Evolutionary conservation across 2,329 filamentous ascomycete species (phyloP), one percentile per base, ranked within the genome.

Genomic region (Penicillium hesseltinei): DNA sequence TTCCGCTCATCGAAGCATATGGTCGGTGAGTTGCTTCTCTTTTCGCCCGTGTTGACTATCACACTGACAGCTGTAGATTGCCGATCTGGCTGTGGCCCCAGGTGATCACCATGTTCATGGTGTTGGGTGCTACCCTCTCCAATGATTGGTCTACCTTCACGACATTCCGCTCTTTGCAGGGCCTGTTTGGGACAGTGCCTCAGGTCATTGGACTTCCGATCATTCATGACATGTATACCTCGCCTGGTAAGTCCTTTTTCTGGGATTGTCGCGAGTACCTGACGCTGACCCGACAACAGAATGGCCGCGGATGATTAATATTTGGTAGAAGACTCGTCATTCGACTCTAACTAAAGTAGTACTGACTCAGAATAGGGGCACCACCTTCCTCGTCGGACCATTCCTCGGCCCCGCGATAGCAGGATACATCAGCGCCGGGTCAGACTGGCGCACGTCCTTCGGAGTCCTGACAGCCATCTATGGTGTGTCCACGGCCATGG

Each of bases 81-180:
- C 77, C 77, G 1, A 66, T 77, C 39, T 75, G 76, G 71, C 66
- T 78, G 40, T 79, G 75, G 75, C 71, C 75, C 2, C 73, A 76
- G 49, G 52, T 75, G 4, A 64, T 76, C 42, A 71, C 73, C 4
- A 70, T 72, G 59, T 66, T 73, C 39, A 75, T 77, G 62, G 71
- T 78, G 4, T 57, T 76, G 10, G 77, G 76, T 1, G 71, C 73
- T 5, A 69, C 74, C 1, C 69, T 77, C 27, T 76, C 77, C 1
- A 67, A 72, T 33, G 66, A 70, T 35, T 79, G 70, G 54, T 67
- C 67, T 6, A 69, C 69, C n/a, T 79, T 78, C 57, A 75, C 75
- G 1, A 65, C 71, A 8, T 75, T 73, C 56, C 71, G 73, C 23
- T 69, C 73, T 25, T 64, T 76, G 5, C 73, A 76, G 45, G 73